A percentile compares a stretch with the other conserved stretches of the same genome.
Conservation (phyloP, 2,329 filamentous ascomycete genomes). For the Pestalotiopsis sp. region DNA sequence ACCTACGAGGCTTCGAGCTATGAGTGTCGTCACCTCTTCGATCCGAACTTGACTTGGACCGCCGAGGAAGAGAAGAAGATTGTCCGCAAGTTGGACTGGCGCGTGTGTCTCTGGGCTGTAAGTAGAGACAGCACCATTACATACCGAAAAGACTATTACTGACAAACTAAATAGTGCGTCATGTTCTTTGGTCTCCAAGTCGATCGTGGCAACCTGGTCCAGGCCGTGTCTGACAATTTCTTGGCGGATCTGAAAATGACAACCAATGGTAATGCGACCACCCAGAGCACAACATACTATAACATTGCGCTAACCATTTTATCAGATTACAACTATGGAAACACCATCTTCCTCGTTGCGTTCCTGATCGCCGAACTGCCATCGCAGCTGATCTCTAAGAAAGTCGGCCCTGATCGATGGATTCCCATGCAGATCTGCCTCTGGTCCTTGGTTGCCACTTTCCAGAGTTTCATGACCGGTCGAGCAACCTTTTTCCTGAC, state of each 20-base stretch:
- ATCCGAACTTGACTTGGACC: conserved; percentile 55
- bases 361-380: conserved; percentile 63
- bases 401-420: conserved; percentile 36
- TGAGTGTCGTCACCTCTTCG: conserved; percentile 58
- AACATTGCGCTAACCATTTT: background rate
- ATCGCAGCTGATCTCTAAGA: conserved; percentile 62
- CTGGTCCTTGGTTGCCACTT: conserved; percentile 32
- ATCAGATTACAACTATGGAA: conserved; percentile 52
- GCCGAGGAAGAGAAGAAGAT: conserved; percentile 54
- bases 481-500: conserved; percentile 20
- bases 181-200: conserved; percentile 66
- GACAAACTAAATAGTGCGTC: too few species aligned
- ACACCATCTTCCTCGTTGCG: conserved; percentile 55
- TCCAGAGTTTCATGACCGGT: conserved; percentile 27
- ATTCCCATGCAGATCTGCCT: conserved; percentile 34
- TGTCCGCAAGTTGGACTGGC: conserved; percentile 48
- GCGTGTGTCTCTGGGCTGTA: conserved; percentile 43
- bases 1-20: conserved; percentile 42
- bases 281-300: background rate
- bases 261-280: conserved; percentile 41
- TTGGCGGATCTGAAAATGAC: conserved; percentile 51
- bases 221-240: conserved; percentile 64
- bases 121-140: conserved; percentile 13
- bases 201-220: conserved; percentile 60
- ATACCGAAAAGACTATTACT: too few species aligned